Evolutionary conservation across 2,329 filamentous ascomycete species (phyloP).

Genomic region (Sarocladium kiliense): DNA sequence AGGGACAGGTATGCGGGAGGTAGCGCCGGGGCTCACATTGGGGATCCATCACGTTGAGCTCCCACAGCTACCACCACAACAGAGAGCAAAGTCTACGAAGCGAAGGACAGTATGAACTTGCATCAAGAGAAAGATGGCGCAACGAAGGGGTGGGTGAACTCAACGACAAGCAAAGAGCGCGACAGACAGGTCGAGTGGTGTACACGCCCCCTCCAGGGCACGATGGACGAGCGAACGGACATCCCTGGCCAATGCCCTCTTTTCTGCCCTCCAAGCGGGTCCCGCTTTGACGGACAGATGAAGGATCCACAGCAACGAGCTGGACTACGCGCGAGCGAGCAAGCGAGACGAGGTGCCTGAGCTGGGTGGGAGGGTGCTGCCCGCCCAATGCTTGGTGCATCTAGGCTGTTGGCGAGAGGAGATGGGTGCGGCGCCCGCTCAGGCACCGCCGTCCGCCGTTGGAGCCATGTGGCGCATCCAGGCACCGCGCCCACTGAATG

Average conservation of each 20-base stretch:
- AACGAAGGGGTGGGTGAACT: background rate
- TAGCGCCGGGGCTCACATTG: background rate
- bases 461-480: slow-evolving; percentile 6
- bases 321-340: background rate
- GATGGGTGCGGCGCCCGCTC: background rate
- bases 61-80: too few relatives aligned
- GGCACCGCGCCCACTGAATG: background rate
- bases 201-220: slow-evolving; percentile 1
- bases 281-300: slow-evolving; percentile 4
- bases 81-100: background rate
- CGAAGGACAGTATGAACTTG: background rate
- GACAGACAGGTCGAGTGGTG: background rate
- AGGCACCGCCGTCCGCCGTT: background rate
- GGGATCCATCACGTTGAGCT: too few relatives aligned
- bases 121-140: background rate
- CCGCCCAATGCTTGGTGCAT: background rate
- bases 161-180: background rate
- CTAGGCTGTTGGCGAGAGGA: background rate
- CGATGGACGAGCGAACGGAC: slow-evolving; percentile 5
- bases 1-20: background rate
- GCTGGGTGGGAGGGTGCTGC: background rate
- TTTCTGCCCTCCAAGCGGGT: slow-evolving; percentile 5
- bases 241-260: slow-evolving; percentile 6
- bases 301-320: background rate
- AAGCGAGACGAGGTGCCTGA: background rate